A percentile compares a stretch with the other conserved stretches of the same genome.
phyloP scores from a whole-genome alignment of 805 yeast genomes.

The Alloascoidea hylecoeti region DNA sequence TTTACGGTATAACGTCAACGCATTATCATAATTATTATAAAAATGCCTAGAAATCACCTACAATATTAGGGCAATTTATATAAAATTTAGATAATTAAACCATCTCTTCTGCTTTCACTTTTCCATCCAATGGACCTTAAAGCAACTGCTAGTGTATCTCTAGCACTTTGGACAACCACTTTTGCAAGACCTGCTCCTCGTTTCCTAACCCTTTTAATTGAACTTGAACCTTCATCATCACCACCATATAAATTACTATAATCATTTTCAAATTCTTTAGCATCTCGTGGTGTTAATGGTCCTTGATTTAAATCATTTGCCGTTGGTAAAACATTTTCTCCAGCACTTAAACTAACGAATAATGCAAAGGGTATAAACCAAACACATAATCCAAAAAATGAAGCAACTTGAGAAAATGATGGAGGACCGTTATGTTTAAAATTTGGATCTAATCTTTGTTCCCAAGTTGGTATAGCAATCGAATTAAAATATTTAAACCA shows the following conservation, averaged over 20 bases:
- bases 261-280: constrained; percentile 13
- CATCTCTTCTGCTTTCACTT: too few relatives aligned
- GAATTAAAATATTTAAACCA: constrained; percentile 87
- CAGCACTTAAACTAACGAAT: constrained; percentile 84
- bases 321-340: constrained; percentile 73
- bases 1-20: too few relatives aligned
- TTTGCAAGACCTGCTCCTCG: constrained; percentile 57
- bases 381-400: constrained; percentile 84
- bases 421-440: constrained; percentile 60
- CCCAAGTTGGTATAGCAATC: constrained; percentile 49
- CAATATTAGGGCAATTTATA: too few relatives aligned
- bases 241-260: constrained; percentile 15
- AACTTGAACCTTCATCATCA: constrained; percentile 17
- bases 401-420: constrained; percentile 79
- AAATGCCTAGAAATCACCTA: too few relatives aligned
- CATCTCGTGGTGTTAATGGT: too few relatives aligned
- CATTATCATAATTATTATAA: too few relatives aligned
- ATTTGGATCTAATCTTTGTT: constrained; percentile 37
- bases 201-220: constrained; percentile 18
- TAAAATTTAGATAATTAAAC: too few relatives aligned
- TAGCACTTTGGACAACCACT: constrained; percentile 37
- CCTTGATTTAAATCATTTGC: constrained; percentile 15
- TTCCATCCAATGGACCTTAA: too few relatives aligned
- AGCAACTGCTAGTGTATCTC: too few relatives aligned
- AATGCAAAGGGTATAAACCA: constrained; percentile 93